These are phyloP conservation scores for Sporothrix pseudoabietina DNA, from an alignment of 2,329 filamentous ascomycete species.

Conservation along the genomic window DNA sequence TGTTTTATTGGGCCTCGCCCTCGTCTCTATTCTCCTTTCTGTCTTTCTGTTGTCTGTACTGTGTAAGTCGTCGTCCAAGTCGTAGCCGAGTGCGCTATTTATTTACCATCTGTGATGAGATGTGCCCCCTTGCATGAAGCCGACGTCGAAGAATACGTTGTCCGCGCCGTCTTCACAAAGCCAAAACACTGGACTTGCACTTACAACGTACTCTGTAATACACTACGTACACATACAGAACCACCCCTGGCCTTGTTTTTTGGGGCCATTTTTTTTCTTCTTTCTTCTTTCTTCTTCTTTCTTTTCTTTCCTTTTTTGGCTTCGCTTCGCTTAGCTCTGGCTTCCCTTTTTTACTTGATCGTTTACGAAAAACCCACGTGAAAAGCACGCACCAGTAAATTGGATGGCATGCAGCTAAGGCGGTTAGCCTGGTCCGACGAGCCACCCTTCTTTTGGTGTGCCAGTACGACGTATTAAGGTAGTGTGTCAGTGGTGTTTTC, in stretches of 20 bases:
- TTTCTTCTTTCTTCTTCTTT: too few species aligned
- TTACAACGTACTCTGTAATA: background rate
- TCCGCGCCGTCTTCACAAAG: too few species aligned
- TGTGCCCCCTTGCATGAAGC: background rate
- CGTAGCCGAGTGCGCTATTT: background rate
- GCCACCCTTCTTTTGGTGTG: background rate
- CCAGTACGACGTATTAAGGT: background rate
- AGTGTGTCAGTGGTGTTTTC: background rate
- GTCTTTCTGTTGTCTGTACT: background rate
- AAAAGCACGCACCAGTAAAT: slow-evolving; percentile 21
- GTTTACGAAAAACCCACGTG: background rate
- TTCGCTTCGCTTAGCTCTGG: background rate
- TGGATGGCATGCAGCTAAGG: slow-evolving; percentile 22
- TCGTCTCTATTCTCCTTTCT: background rate
- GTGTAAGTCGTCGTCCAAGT: background rate
- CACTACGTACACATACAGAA: too few species aligned
- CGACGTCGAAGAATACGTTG: background rate
- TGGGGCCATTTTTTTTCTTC: too few species aligned
- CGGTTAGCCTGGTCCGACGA: background rate
- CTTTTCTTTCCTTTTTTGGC: background rate
- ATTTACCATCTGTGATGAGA: background rate
- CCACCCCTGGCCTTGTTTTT: background rate
- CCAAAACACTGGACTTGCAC: background rate
- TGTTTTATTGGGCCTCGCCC: background rate
- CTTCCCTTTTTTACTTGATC: background rate